Base-by-base conservation (phyloP, 2,329 filamentous ascomycete species). In the Furcasterigmium furcatum region DNA sequence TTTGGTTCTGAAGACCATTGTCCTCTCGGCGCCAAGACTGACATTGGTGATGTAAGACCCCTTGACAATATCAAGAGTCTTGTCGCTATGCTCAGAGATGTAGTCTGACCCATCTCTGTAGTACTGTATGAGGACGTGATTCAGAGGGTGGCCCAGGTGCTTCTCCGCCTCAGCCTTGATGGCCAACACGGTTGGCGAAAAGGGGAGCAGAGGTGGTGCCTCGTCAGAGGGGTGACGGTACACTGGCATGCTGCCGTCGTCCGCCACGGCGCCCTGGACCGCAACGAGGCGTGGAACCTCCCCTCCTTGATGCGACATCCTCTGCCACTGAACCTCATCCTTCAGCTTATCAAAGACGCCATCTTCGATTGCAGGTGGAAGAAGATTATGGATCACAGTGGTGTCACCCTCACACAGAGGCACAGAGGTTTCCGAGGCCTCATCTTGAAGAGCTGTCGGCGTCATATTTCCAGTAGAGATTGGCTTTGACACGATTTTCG, bases 41-140 rank as follows among this genome's bases (percentile, higher is more conserved):
- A 96, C 82, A 59, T 97, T 99, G 53, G 91, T 90, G 54, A 99
- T 95, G 48, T 77, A 91, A 20, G 88, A 94, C 5, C 77, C 83
- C 21, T 79, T 81, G 12, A 82, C 84, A 46, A 99, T 94, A 62
- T 99, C 94, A 20, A 99, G 73, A 0, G 92, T 96, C 68, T 99
- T 99, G 63, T 99, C 94, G 32, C 90, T 95, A 60, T 99, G 94
- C 61, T 99, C 94, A 1, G 89, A 94, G 51, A 99, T 99, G 61
- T 90, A 90, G 66, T 99, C 94, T 40, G 81, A 82, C 3, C 92
- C 89, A 54, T 79, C 78, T n/a, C 94, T 88, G 60, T 99, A 99
- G 47, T 91, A 80, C 60, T 99, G 94, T 38, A 99, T 95, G 40
- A 99, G 71, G 1, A 85, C 91, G 61, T 99, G 94, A 58, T 99